A percentile compares a stretch with the other conserved stretches of the same genome.
Evolutionary conservation across 2,329 filamentous ascomycete species (phyloP).

Genomic region (Botrytis hyacinthi): DNA sequence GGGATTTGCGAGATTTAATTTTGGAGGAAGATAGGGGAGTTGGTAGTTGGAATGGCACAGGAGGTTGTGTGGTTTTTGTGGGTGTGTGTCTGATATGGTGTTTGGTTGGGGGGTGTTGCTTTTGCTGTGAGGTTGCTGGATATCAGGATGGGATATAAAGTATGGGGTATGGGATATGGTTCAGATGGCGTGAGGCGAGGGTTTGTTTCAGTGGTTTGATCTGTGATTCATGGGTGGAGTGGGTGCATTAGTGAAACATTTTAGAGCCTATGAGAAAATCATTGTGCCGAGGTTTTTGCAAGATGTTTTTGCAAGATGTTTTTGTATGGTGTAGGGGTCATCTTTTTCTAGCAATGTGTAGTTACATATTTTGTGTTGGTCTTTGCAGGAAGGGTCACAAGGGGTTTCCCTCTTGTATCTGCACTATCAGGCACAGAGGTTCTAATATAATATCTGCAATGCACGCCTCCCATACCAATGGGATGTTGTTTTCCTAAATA

Average conservation of each 20-base stretch:
- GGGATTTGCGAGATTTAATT: background rate
- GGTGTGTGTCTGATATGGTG: background rate
- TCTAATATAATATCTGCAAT: background rate
- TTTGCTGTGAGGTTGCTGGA: background rate
- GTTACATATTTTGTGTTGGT: background rate
- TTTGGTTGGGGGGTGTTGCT: background rate
- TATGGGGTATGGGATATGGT: background rate
- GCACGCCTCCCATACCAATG: background rate
- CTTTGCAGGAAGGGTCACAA: background rate
- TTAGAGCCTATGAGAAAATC: background rate
- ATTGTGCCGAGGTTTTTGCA: background rate
- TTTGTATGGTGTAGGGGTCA: background rate
- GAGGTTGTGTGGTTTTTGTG: background rate
- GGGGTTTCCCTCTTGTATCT: background rate
- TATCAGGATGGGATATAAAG: no score
- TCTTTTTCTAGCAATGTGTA: background rate
- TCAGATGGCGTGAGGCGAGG: background rate
- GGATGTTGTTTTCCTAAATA: background rate
- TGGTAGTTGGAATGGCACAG: background rate
- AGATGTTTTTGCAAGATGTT: background rate
- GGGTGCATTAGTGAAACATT: background rate
- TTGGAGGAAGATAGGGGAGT: background rate
- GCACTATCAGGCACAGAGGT: background rate
- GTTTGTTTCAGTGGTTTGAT: background rate
- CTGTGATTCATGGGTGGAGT: background rate